Evolutionary conservation across 306 rosid genomes (phyloP).

Genomic region (Vigna hirtella): DNA sequence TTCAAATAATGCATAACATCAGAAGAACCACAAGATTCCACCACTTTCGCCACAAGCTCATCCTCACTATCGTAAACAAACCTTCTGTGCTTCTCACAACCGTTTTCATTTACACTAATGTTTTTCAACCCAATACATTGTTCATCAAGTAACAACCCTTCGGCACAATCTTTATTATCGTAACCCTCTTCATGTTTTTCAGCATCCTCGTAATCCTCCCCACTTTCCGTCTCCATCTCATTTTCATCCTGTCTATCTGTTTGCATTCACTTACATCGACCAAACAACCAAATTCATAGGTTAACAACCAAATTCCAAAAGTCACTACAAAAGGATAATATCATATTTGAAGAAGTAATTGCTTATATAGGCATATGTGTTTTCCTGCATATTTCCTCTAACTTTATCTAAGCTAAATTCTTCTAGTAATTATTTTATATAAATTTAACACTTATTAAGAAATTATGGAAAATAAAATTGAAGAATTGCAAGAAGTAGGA

Average conservation of each 20-base stretch:
- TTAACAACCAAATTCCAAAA: no score
- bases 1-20: constrained; percentile 60
- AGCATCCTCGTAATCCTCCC: constrained; percentile 39
- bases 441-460: no score
- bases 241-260: constrained; percentile 47
- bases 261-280: constrained; percentile 90
- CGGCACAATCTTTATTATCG: constrained; percentile 21
- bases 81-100: constrained; percentile 75
- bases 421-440: no score
- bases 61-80: constrained; percentile 87
- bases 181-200: constrained; percentile 22
- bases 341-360: no score
- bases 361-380: no score
- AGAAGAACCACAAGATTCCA: constrained; percentile 40
- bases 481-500: no score
- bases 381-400: no score
- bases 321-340: no score
- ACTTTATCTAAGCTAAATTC: no score
- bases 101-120: constrained; percentile 62
- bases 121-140: constrained; percentile 73
- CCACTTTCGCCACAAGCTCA: constrained; percentile 68
- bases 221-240: constrained; percentile 24
- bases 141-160: constrained; percentile 56
- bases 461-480: no score
- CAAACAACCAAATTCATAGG: constrained; percentile 42